Base-by-base conservation (phyloP, 768 basidiomycete species). In the Pholiota molesta region DNA sequence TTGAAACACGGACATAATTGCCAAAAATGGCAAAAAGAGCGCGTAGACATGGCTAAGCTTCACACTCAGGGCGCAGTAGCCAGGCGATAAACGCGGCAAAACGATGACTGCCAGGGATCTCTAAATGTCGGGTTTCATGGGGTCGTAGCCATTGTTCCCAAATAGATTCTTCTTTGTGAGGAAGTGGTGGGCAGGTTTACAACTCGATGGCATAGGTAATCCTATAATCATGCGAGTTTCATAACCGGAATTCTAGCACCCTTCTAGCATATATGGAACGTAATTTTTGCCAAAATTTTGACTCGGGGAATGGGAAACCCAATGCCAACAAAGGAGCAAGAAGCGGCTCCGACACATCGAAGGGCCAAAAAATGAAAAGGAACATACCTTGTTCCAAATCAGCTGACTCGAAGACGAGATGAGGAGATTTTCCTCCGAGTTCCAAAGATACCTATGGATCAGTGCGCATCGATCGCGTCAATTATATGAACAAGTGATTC, bases 371-470 rank as follows among this genome's bases (percentile, higher is more conserved):
- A 10, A 60, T 31, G 31, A 45, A 47, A 23, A 52, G 29, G 49
- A 37, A 11, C 44, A 59, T 55, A 87, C 89, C 92, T 81, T 95
- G 87, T 61, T 97, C 92, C 61, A 97, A 77, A 74, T 98, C 90
- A 39, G 96, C 95, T 44, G 90, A 91, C 68, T 94, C 90, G 69
- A 97, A 98, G 65, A 98, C 79, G 62, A 99, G 78, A 65, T 94
- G 88, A 17, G 92, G 92, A 26, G 90, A 93, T 78, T 98, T 97
- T 47, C 96, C 96, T 33, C 96, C 95, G 5, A 99, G 86, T 73
- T 99, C 97, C 54, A 99, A 83, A 21, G 95, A 95, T 44, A 97
- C 83, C 89, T 90, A 67, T 59, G 67, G 60, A n/a, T 49, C 39
- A 17, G 33, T 14, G 17, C 55, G 65, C 33, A 55, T 5, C 33